A percentile compares a stretch with the other conserved stretches of the same genome.
These are phyloP conservation scores for Schizophyllum commune DNA, from an alignment of 1,284 basidiomycete species.

Conservation along the genomic window DNA sequence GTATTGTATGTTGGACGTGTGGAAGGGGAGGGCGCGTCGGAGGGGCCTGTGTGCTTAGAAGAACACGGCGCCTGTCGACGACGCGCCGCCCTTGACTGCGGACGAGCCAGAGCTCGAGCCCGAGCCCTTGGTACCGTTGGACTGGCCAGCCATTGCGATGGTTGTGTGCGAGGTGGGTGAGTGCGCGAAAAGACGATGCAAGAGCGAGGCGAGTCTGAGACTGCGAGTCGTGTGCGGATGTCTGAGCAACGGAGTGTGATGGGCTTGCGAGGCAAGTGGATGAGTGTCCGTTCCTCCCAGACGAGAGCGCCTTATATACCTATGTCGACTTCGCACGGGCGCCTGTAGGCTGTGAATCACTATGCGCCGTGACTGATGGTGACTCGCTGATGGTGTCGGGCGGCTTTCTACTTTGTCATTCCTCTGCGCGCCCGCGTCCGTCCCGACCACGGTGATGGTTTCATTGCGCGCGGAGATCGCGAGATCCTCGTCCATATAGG, in stretches of 20 bases:
- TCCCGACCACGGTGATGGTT: not conserved
- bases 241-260: not conserved
- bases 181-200: conserved; percentile 8
- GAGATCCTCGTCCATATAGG: not conserved
- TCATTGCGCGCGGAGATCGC: not conserved
- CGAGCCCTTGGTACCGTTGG: conserved; percentile 23
- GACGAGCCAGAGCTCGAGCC: conserved; percentile 25
- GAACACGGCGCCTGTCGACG: conserved; percentile 38
- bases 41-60: conserved; percentile 27
- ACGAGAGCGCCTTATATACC: not conserved
- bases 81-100: conserved; percentile 36
- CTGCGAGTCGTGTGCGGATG: not conserved
- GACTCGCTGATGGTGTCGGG: not conserved
- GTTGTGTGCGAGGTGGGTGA: conserved; percentile 4
- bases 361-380: not conserved
- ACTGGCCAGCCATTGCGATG: conserved; percentile 32
- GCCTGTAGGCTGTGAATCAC: not conserved
- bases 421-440: not conserved
- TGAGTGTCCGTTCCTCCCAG: not conserved
- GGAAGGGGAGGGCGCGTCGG: not conserved
- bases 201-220: conserved; percentile 10
- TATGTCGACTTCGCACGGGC: not conserved
- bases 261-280: not conserved
- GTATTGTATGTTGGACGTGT: not conserved
- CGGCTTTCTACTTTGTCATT: not conserved